Percentiles rank a stretch among this genome's conserved stretches.
Conservation (phyloP, 768 basidiomycete genomes). For the Lactarius hengduanensis region DNA sequence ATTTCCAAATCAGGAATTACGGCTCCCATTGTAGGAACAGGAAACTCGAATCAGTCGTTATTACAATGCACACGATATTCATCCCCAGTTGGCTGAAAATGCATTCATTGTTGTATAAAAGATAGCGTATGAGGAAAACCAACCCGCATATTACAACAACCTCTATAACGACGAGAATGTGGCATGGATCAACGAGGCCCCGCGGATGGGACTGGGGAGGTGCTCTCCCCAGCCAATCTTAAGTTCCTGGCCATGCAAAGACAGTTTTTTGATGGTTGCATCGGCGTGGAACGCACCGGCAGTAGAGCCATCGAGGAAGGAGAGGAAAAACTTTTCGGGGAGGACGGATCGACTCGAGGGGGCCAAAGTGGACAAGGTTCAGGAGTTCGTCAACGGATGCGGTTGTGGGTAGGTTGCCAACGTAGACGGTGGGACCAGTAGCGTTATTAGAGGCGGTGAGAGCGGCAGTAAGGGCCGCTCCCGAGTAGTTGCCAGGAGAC, state of each 20-base stretch:
- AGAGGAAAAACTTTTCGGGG: conserved; percentile 97
- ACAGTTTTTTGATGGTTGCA: conserved; percentile 90
- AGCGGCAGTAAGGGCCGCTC: conserved; percentile 72
- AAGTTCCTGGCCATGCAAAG: conserved; percentile 92
- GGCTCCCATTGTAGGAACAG: conserved; percentile 14
- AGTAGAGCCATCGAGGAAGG: conserved; percentile 90
- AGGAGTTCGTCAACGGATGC: conserved; percentile 98
- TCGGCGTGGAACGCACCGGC: conserved; percentile 98
- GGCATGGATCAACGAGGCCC: conserved; percentile 51
- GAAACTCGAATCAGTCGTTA: not conserved
- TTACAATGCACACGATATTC: not conserved
- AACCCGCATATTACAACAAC: too few species aligned
- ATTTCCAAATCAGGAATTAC: conserved; percentile 15
- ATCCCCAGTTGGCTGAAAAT: too few species aligned
- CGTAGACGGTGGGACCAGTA: conserved; percentile 89
- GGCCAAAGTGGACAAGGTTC: conserved; percentile 96
- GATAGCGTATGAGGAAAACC: too few species aligned
- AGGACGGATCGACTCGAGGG: conserved; percentile 93
- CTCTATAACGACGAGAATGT: too few species aligned
- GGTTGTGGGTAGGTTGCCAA: conserved; percentile 92
- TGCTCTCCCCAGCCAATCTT: conserved; percentile 99
- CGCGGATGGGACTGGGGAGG: conserved; percentile 62
- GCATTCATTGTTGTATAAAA: too few species aligned
- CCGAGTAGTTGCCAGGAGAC: conserved; percentile 72
- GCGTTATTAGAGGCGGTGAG: conserved; percentile 57